phyloP scores from a whole-genome alignment of 805 yeast species.

The Lipomyces starkeyi region DNA sequence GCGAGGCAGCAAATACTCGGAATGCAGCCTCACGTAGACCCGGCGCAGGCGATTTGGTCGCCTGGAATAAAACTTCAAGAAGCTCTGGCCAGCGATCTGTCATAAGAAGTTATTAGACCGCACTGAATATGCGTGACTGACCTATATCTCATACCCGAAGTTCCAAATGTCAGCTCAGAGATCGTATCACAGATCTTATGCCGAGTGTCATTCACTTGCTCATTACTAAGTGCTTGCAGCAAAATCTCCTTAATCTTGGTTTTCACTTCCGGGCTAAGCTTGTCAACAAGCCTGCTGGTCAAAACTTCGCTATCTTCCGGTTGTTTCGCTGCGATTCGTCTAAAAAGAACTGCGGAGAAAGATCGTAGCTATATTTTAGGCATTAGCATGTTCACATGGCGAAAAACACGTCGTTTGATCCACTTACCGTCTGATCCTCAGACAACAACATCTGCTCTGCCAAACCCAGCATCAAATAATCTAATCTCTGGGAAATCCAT shows the following conservation, averaged over 20 bases:
- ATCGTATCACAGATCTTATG: constrained; percentile 94
- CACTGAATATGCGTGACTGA: background rate
- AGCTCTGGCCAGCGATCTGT: constrained; percentile 79
- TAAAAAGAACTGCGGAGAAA: constrained; percentile 84
- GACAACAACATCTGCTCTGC: constrained; percentile 72
- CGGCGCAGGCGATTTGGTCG: constrained; percentile 61
- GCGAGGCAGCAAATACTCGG: constrained; percentile 84
- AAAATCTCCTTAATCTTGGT: constrained; percentile 67
- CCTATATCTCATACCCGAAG: constrained; percentile 39
- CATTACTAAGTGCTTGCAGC: constrained; percentile 71
- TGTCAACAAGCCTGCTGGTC: constrained; percentile 79
- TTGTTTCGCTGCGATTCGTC: constrained; percentile 74
- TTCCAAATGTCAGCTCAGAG: constrained; percentile 75
- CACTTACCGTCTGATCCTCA: constrained; percentile 65
- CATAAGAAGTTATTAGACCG: background rate
- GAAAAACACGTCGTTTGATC: background rate
- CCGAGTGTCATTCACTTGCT: constrained; percentile 76
- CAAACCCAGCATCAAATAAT: constrained; percentile 71
- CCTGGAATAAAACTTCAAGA: constrained; percentile 73
- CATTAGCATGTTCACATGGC: background rate
- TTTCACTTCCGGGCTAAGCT: constrained; percentile 62
- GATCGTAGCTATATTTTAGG: constrained; percentile 50
- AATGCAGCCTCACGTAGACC: constrained; percentile 87
- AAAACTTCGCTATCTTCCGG: constrained; percentile 67
- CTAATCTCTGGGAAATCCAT: constrained; percentile 79